These are phyloP conservation scores for Hyphopichia burtonii DNA, from an alignment of 1,139 yeast genomes.

Conservation along the genomic window DNA sequence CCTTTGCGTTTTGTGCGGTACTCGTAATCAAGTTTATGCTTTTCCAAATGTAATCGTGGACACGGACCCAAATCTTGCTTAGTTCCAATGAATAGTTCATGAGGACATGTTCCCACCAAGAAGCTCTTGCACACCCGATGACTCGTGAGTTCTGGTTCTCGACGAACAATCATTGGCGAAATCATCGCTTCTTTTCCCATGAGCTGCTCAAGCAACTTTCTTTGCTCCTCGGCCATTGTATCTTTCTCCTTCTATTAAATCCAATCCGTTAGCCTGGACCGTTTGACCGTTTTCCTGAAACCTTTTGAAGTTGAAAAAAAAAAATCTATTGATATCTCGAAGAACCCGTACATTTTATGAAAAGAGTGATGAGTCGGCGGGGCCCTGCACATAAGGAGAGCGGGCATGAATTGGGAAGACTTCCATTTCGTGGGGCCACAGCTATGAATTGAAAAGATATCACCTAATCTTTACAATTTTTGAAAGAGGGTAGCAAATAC, in stretches of 20 bases:
- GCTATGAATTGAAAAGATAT: too few relatives aligned
- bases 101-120: slow-evolving; percentile 85
- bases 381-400: too few relatives aligned
- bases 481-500: too few relatives aligned
- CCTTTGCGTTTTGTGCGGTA: slow-evolving; percentile 53
- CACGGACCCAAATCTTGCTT: slow-evolving; percentile 84
- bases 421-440: too few relatives aligned
- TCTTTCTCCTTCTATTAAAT: too few relatives aligned
- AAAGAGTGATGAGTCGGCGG: not conserved
- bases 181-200: slow-evolving; percentile 69
- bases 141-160: slow-evolving; percentile 56
- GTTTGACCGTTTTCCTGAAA: too few relatives aligned
- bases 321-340: too few relatives aligned
- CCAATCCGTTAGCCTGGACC: too few relatives aligned
- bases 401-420: too few relatives aligned
- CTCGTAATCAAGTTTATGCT: slow-evolving; percentile 71
- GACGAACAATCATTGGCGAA: slow-evolving; percentile 33
- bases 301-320: too few relatives aligned
- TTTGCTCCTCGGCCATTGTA: slow-evolving; percentile 67
- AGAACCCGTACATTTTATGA: not conserved
- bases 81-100: slow-evolving; percentile 79
- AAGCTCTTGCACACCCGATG: slow-evolving; percentile 76
- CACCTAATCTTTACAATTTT: too few relatives aligned
- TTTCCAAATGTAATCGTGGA: slow-evolving; percentile 73
- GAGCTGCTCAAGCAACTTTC: slow-evolving; percentile 73